Evolutionary conservation across 768 basidiomycete genomes (phyloP), one percentile per base, ranked within the genome.

Genomic region (Lyophyllum decastes): DNA sequence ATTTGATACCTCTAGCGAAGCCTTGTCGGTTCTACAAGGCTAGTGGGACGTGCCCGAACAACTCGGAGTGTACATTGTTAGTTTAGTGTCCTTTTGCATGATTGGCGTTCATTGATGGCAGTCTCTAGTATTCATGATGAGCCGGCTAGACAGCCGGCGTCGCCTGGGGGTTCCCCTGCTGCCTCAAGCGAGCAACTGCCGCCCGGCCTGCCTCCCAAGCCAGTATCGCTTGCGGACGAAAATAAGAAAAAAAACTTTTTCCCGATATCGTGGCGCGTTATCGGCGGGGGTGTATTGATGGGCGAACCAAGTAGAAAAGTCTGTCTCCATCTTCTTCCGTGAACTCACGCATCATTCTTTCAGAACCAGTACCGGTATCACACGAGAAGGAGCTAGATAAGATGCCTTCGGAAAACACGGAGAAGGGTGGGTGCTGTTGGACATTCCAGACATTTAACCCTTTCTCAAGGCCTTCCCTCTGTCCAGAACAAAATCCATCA

Each of bases 241-340:
- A 73, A 67, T 59, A 70, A 65, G 41, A 70, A 75, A 64, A 84
- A 72, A 60, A 79, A 79, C 57, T 87, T 76, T 68, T 86, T 83
- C 62, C 88, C 88, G 25, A 78, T 91, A 46, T 78, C 81, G 4
- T 91, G 89, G 89, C 79, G 89, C 43, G 88, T 91, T 12, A 87
- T 91, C 50, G 88, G 89, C 0, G 89, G 89, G 14, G 89, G 89
- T 2, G 89, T 90, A n/a, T 78, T 82, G 70, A 79, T 90, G 77
- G 81, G 79, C 58, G 82, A 61, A 60, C 41, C 64, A 40, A 62
- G 59, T 63, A 27, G 30, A 55, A 19, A 7, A 21, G 30, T 22
- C 44, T 5, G 24, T 27, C 47, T 35, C 16, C 27, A 43, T 17
- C 7, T 11, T 8, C 25, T 14, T 26, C 17, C 8, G 3, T 2